Conservation (phyloP, 176 grass and related monocot genomes). For the Aegilops umbellulata region DNA sequence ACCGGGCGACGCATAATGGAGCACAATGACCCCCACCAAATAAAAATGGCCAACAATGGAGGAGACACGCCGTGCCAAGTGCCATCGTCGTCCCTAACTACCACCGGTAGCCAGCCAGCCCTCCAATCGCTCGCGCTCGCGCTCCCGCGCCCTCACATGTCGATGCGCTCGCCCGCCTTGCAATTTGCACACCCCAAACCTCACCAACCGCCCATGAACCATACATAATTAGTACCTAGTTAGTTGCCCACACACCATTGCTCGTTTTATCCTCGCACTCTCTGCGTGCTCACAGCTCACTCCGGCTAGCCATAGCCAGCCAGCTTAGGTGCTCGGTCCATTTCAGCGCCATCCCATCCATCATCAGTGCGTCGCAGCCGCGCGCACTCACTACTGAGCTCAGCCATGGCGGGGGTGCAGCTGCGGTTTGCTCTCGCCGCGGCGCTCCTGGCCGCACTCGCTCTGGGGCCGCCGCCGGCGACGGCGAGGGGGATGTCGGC, state of each 20-base stretch:
- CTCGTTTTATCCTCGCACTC: background rate
- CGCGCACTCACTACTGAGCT: too few species aligned
- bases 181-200: background rate
- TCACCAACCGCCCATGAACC: constrained; percentile 25
- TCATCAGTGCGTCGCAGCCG: too few species aligned
- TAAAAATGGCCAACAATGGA: background rate
- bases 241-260: background rate
- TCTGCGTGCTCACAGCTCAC: background rate
- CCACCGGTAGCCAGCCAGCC: background rate
- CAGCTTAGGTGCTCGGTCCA: background rate
- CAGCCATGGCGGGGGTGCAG: constrained; percentile 2
- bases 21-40: background rate
- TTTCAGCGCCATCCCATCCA: background rate
- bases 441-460: background rate
- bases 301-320: background rate
- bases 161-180: background rate
- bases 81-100: background rate
- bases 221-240: constrained; percentile 18
- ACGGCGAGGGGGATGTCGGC: background rate
- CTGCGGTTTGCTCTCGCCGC: background rate
- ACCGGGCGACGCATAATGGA: background rate
- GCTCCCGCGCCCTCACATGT: constrained; percentile 15
- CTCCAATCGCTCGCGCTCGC: background rate
- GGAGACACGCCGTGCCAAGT: background rate
- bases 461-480: too few species aligned